Base-by-base conservation (phyloP, 2,329 filamentous ascomycete genomes). In the Cladosporium velox region DNA sequence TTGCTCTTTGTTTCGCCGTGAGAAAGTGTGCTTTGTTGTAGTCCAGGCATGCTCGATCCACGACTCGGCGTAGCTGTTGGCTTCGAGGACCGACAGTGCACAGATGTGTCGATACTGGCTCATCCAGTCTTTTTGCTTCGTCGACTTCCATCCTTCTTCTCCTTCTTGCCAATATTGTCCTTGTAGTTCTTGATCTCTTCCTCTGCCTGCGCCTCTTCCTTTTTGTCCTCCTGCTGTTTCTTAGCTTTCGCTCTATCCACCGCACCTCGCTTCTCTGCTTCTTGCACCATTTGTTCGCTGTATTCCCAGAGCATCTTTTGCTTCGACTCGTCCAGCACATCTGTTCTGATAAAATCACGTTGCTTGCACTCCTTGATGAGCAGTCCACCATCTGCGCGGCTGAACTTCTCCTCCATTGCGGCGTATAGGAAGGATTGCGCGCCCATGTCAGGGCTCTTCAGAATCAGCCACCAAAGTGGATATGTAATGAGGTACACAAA, bases 271-370 rank as follows among this genome's bases (percentile, higher is more conserved):
- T 91, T 96, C 79, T 98, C 93, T 15, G 90, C 86, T 72, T 86
- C 85, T 77, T 96, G 90, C 65, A 98, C 89, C 69, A 96, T 86
- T 75, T 87, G 88, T 74, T 97, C 93, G 75, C 91, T 97, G 66
- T 91, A 88, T 75, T 96, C 87, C 94, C 94, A 99, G 18, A 99
- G 82, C 76, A 89, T 87, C 84, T 96, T 93, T 66, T 92, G 93
- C 34, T 91, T 80, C 24, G 85, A 86, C 70, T 96, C 93, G 74
- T 96, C 91, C 70, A 85, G 54, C 11, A 97, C 84, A 73, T 97
- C 93, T 30, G 81, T 83, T 63, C 91, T 84, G 30, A 89, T 85
- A 77, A 88, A 90, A 68, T 90, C 86, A 21, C 93, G 84, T 74
- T 92, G 87, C 71, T 87, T 88, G 76, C 94, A 98, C 78, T 98